Percentiles rank a stretch among this genome's conserved stretches.
phyloP scores from a whole-genome alignment of 768 basidiomycete genomes.

The Russula griseocarnosa region DNA sequence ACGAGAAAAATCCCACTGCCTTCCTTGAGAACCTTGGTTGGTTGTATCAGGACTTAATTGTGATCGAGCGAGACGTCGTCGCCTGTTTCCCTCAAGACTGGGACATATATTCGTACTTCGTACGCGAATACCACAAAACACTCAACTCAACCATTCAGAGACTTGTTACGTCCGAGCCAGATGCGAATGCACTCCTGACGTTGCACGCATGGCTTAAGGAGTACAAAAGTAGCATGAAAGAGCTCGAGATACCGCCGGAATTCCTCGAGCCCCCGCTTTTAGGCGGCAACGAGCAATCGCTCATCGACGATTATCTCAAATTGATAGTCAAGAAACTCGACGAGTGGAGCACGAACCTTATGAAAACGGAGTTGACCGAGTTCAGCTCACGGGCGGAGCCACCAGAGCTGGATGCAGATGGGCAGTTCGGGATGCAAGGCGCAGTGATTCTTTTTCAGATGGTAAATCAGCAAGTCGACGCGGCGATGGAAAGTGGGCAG shows the following conservation, averaged over 20 bases:
- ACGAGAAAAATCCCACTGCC: conserved; percentile 57
- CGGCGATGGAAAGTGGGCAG: conserved; percentile 93
- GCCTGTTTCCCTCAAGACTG: conserved; percentile 91
- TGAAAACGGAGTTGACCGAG: conserved; percentile 83
- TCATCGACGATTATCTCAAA: conserved; percentile 94
- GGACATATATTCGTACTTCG: conserved; percentile 77
- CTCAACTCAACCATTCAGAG: conserved; percentile 69
- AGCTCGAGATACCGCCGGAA: conserved; percentile 77
- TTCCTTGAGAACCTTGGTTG: conserved; percentile 81
- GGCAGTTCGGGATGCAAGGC: conserved; percentile 83
- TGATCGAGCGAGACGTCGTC: conserved; percentile 85
- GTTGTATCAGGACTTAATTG: conserved; percentile 93
- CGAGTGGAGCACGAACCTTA: conserved; percentile 93
- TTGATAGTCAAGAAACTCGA: conserved; percentile 93
- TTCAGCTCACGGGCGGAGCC: conserved; percentile 80
- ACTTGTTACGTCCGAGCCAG: conserved; percentile 69
- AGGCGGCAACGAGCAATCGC: conserved; percentile 86
- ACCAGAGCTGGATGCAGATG: conserved; percentile 86
- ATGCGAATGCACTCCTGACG: conserved; percentile 81
- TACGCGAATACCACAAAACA: conserved; percentile 87
- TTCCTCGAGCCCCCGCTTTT: conserved; percentile 86
- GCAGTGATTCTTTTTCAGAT: conserved; percentile 96
- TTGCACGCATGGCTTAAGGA: conserved; percentile 95
- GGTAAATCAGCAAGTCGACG: conserved; percentile 94
- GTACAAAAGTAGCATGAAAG: conserved; percentile 93